phyloP scores from a whole-genome alignment of 192 early-diverging fungal genomes.

The Coemansia aciculifera region DNA sequence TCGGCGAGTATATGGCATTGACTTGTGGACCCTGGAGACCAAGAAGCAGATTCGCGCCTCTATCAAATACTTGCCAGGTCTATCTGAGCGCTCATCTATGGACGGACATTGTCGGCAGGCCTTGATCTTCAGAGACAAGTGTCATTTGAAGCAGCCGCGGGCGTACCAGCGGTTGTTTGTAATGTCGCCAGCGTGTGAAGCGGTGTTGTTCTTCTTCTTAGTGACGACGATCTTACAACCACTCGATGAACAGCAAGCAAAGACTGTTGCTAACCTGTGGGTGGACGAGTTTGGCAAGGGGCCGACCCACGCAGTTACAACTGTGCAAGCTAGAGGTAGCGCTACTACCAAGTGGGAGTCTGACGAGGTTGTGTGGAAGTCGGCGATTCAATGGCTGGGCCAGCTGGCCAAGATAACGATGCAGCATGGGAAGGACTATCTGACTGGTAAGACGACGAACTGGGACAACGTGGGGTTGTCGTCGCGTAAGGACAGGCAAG shows the following conservation, averaged over 20 bases:
- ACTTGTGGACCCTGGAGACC: conserved; percentile 18
- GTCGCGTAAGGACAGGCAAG: background rate
- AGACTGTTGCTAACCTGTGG: conserved; percentile 29
- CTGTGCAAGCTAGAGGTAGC: background rate
- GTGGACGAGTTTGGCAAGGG: conserved; percentile 8
- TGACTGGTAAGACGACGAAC: conserved; percentile 17
- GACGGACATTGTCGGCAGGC: background rate
- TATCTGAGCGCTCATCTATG: conserved; percentile 13
- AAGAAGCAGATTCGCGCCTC: conserved; percentile 9
- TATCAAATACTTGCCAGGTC: conserved; percentile 3
- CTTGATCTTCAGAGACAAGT: conserved; percentile 24
- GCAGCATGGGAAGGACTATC: conserved; percentile 12
- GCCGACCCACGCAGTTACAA: conserved; percentile 12
- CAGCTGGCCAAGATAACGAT: conserved; percentile 9
- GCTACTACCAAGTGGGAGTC: conserved; percentile 17
- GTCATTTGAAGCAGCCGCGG: conserved; percentile 20
- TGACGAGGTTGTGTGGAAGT: conserved; percentile 22
- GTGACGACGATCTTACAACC: conserved; percentile 34
- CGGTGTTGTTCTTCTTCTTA: conserved; percentile 34
- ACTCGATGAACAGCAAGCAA: conserved; percentile 14
- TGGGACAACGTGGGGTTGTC: conserved; percentile 16
- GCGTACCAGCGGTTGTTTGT: conserved; percentile 20
- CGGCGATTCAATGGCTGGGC: conserved; percentile 32
- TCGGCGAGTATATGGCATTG: background rate
- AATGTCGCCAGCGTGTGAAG: conserved; percentile 8